Conservation (phyloP, 2,329 filamentous ascomycete genomes). For the Fusarium torreyae region DNA sequence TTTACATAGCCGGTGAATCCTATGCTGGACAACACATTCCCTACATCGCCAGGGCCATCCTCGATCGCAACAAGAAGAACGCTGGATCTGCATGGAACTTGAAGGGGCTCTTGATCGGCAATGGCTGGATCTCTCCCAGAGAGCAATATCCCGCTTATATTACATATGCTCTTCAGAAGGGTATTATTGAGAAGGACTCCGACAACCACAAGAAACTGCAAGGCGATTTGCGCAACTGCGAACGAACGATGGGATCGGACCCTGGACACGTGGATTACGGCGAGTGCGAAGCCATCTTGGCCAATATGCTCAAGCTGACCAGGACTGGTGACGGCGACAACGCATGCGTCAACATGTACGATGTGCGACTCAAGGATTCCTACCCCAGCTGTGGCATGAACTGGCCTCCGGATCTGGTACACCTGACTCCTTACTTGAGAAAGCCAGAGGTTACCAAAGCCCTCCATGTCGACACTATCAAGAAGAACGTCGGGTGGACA, state of each 20-base stretch:
- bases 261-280: conserved; percentile 72
- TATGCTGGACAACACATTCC: conserved; percentile 98
- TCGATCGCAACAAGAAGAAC: conserved; percentile 84
- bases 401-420: conserved; percentile 90
- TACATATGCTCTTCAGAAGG: conserved; percentile 83
- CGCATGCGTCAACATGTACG: conserved; percentile 95
- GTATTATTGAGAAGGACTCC: conserved; percentile 78
- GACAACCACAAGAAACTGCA: conserved; percentile 77
- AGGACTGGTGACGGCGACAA: conserved; percentile 67
- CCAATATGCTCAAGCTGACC: conserved; percentile 78
- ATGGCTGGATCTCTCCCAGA: conserved; percentile 93
- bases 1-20: conserved; percentile 96
- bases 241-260: conserved; percentile 68
- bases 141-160: conserved; percentile 94
- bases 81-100: conserved; percentile 76
- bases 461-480: conserved; percentile 85
- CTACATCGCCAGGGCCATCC: conserved; percentile 92
- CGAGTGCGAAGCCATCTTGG: conserved; percentile 83
- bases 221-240: conserved; percentile 77
- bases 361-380: conserved; percentile 85
- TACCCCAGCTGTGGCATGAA: conserved; percentile 95
- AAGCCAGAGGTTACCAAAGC: conserved; percentile 83
- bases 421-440: conserved; percentile 87
- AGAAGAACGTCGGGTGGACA: conserved; percentile 84
- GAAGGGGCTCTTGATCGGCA: conserved; percentile 90